Evolutionary conservation across 257 asterid genomes (phyloP).

Genomic region (Rehmannia glutinosa): DNA sequence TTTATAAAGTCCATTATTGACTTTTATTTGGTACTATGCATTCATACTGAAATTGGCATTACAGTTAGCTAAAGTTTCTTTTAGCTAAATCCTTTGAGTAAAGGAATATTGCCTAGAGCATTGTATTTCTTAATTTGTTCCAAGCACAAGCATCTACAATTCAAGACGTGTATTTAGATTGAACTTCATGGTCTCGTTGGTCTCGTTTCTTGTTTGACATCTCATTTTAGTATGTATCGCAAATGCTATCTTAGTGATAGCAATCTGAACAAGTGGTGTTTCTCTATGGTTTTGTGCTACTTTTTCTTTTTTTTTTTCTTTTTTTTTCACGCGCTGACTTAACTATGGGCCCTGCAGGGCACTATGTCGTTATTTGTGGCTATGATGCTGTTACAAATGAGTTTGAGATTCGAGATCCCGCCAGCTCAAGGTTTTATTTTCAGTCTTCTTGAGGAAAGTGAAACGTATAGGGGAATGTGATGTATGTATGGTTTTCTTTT

Average conservation of each 20-base stretch:
- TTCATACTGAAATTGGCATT: background rate
- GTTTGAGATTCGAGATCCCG: slow-evolving; percentile 99
- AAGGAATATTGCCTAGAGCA: background rate
- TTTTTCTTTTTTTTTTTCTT: background rate
- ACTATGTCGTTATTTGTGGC: slow-evolving; percentile 83
- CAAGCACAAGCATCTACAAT: background rate
- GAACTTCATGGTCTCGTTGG: background rate
- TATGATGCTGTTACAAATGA: slow-evolving; percentile 69
- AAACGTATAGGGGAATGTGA: no score
- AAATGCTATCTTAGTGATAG: background rate
- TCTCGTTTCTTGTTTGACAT: background rate
- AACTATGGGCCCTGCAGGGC: slow-evolving; percentile 47
- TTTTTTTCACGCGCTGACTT: slow-evolving; percentile 7
- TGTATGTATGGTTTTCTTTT: no score
- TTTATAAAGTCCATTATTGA: background rate
- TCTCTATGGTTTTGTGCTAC: background rate
- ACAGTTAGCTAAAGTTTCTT: background rate
- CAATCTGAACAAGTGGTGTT: background rate
- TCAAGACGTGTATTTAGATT: slow-evolving; percentile 3
- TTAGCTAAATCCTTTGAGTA: background rate
- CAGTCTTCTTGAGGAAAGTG: no score
- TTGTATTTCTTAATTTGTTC: background rate
- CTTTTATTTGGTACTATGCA: background rate
- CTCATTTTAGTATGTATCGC: background rate
- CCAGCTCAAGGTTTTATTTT: slow-evolving; percentile 70